Base-by-base conservation (phyloP, 2,329 filamentous ascomycete genomes). In the Cytospora leucostoma region DNA sequence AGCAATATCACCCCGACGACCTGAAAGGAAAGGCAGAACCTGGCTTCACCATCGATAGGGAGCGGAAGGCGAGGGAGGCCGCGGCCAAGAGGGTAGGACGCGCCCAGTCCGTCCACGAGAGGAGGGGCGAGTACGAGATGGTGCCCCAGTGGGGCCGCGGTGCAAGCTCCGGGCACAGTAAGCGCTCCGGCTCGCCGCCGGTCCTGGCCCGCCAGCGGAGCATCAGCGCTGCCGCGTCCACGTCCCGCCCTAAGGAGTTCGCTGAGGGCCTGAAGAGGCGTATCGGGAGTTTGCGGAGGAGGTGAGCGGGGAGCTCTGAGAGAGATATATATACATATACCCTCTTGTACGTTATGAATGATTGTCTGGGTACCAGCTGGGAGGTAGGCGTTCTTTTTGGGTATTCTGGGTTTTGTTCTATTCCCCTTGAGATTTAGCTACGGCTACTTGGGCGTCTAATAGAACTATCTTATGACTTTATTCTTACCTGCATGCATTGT, bases 11-110 rank as follows among this genome's bases (percentile, higher is more conserved):
- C 62, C 88, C 89, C 7, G 85, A 90, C 52, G 92, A 96, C 71
- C 82, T 91, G 67, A 93, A 94, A 75, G 92, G 91, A 71, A 92
- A 95, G 76, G 90, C 90, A 52, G 90, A 94, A 72, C 90, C 91
- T 2, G 86, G 84, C 2, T 95, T 84, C 76, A 85, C 86, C 8
- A 82, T 89, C 38, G 91, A 94, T 70, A 84, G 84, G 66, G 84
- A 85, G 1, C 76, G 88, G 27, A 90, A 90, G 73, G 82, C 84
- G 33, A 81, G 85, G 71, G 84, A 83, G 70, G 68, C 68, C 19
- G 60, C 60, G 33, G 34, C 27, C 27, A 27, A 27, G 27, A 27
- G 32, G 58, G 56, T 69, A 70, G 47, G 73, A 74, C 61, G 68
- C 65, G 61, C 64, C 54, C 49, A 65, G 59, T 52, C 57, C 10